Base-by-base conservation (phyloP, 352 stramenopile species). In the Phytophthora fragariae region DNA sequence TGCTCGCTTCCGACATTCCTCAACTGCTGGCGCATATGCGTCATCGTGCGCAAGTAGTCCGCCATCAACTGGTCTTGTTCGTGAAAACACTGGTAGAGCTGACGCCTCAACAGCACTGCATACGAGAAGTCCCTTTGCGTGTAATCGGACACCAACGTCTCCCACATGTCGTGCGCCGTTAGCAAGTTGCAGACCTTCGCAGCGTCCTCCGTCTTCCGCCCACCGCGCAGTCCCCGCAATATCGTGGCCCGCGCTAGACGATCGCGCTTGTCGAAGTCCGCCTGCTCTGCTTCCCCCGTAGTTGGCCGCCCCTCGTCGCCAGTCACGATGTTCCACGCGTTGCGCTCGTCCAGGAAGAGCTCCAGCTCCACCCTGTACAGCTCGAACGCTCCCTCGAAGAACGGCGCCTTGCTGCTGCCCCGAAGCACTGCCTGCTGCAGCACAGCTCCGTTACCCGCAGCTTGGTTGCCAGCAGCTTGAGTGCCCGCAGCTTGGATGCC, bases 181-280 rank as follows among this genome's bases (percentile, higher is more conserved):
- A 7, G 0, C 62, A 70, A 53, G 1, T 33, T 27, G 3, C 62
- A 70, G 7, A 70, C 39, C 41, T 62, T 70, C 2, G 44, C 29
- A 2, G 39, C 41, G 15, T 63, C 44, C 5, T 70, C 54, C 27
- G 49, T 57, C 27, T 31, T 70, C 35, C 35, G 27, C 5, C 63
- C 39, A 9, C 61, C 50, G 7, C 35, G 61, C 4, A 60, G 37
- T 15, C 50, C 50, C 1, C 37, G 21, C 15, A 54, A 15, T 15
- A 68, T 66, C n/a, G 60, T 50, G 6, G 60, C 31, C 5, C 33
- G 14, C 19, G n/a, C 47, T n/a, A 50, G 15, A n/a, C 46, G n/a
- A 31, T 58, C 50, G 10, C 33, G 33, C 21, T 7, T 27, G n/a
- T 58, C 47, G 11, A 53, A 58, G 1, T 8, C 10, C 14, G 29